These are phyloP conservation scores for Pythium coloratum DNA, from an alignment of 352 stramenopile genomes.

Conservation along the genomic window DNA sequence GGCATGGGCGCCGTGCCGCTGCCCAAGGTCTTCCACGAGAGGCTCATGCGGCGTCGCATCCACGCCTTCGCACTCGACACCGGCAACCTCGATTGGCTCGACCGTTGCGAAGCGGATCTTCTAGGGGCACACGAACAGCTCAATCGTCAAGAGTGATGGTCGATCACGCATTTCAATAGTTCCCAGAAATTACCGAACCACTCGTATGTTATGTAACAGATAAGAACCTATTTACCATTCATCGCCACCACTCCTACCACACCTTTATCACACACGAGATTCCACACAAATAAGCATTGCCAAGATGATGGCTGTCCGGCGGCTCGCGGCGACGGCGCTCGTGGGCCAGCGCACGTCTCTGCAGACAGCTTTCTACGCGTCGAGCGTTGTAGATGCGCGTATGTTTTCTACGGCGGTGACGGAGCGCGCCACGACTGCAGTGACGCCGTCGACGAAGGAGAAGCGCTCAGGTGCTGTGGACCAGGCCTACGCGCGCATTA, in stretches of 20 bases:
- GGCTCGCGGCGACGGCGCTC: background rate
- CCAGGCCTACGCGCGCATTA: slow-evolving; percentile 6
- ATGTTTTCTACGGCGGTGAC: background rate
- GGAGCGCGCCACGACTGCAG: background rate
- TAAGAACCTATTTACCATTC: slow-evolving; percentile 22
- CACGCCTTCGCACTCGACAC: slow-evolving; percentile 31
- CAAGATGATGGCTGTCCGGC: slow-evolving; percentile 2
- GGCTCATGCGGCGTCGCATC: slow-evolving; percentile 31
- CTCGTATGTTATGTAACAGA: background rate
- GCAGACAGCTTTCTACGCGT: background rate
- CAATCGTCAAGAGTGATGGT: slow-evolving; percentile 13
- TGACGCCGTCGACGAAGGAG: background rate
- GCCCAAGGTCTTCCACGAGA: slow-evolving; percentile 21
- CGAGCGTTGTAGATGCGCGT: background rate
- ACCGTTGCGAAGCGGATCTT: slow-evolving; percentile 26
- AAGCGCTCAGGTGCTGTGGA: background rate
- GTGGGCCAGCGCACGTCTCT: slow-evolving; percentile 1
- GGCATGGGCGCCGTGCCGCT: slow-evolving; percentile 14
- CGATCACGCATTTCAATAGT: background rate
- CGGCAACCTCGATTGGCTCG: slow-evolving; percentile 26
- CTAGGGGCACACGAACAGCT: background rate
- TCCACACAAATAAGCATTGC: background rate
- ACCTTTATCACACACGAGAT: background rate
- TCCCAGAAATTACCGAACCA: slow-evolving; percentile 18
- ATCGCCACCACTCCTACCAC: background rate